phyloP scores from a whole-genome alignment of 345 rosid genomes.

The Hibiscus tridactylites region DNA sequence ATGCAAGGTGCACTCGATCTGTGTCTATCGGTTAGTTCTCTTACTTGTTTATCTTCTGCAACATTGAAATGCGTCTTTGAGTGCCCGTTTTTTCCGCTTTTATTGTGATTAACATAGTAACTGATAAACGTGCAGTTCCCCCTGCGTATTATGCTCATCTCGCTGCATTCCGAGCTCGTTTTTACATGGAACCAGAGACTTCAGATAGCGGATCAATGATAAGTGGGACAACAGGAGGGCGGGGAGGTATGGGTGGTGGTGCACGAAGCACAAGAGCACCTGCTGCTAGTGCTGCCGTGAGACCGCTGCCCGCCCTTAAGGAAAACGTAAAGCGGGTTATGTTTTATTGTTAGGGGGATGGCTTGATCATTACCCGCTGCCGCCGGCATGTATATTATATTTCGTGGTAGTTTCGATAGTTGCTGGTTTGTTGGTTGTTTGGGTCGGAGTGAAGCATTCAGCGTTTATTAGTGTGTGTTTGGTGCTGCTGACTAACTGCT shows the following conservation, averaged over 20 bases:
- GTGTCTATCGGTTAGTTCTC: conserved; percentile 77
- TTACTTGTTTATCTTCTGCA: not conserved
- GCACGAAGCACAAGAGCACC: conserved; percentile 55
- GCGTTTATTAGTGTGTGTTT: too few relatives aligned
- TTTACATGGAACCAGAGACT: conserved; percentile 97
- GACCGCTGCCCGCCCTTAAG: conserved; percentile 84
- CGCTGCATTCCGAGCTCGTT: conserved; percentile 94
- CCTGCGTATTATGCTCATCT: conserved; percentile 98
- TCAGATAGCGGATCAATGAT: conserved; percentile 95
- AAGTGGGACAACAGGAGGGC: conserved; percentile 55
- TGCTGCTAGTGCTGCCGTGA: conserved; percentile 56
- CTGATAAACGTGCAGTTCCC: conserved; percentile 49
- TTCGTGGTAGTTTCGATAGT: too few relatives aligned
- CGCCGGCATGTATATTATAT: too few relatives aligned
- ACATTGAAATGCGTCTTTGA: not conserved
- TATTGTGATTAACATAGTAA: not conserved
- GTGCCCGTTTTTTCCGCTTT: not conserved
- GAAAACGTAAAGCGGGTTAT: conserved; percentile 93
- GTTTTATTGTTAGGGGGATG: conserved; percentile 62
- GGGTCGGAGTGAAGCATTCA: too few relatives aligned
- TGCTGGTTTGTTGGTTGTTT: too few relatives aligned
- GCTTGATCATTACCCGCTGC: too few relatives aligned
- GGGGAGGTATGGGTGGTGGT: conserved; percentile 50
- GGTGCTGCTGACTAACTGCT: too few relatives aligned
- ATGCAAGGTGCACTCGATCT: conserved; percentile 95